Conservation (phyloP, 495 filamentous ascomycete genomes). For the Amphirosellinia nigrospora region DNA sequence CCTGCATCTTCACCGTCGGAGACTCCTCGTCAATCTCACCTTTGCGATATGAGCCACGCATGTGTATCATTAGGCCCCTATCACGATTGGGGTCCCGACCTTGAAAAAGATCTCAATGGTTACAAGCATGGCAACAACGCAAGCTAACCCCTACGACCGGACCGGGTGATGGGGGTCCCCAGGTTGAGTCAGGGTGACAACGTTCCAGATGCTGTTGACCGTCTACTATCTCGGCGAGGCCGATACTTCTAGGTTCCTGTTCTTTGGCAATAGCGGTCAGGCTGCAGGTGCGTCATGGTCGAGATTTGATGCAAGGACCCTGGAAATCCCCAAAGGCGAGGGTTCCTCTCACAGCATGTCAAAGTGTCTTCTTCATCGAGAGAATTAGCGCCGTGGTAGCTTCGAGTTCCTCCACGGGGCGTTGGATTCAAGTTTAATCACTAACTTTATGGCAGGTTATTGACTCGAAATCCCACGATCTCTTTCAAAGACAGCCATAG, state of each 20-base stretch:
- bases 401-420: not conserved
- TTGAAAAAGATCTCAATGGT: not conserved
- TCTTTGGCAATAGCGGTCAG: not conserved
- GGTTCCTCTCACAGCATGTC: not conserved
- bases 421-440: not conserved
- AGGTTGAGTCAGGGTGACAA: conserved; percentile 8
- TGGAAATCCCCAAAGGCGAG: not conserved
- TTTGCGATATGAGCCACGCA: not conserved
- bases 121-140: not conserved
- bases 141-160: conserved; percentile 10
- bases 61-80: not conserved
- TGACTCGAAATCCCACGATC: not conserved
- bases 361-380: not conserved
- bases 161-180: not conserved
- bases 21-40: not conserved
- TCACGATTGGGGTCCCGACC: not conserved
- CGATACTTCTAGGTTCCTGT: not conserved
- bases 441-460: not conserved
- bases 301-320: not conserved
- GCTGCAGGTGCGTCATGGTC: not conserved
- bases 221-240: not conserved
- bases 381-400: not conserved
- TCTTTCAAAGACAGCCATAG: no score
- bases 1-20: not conserved
- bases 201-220: conserved; percentile 7